A percentile compares a stretch with the other conserved stretches of the same genome.
Conservation (phyloP, 83 land plant genomes). For the Diphasiastrum complanatum region DNA sequence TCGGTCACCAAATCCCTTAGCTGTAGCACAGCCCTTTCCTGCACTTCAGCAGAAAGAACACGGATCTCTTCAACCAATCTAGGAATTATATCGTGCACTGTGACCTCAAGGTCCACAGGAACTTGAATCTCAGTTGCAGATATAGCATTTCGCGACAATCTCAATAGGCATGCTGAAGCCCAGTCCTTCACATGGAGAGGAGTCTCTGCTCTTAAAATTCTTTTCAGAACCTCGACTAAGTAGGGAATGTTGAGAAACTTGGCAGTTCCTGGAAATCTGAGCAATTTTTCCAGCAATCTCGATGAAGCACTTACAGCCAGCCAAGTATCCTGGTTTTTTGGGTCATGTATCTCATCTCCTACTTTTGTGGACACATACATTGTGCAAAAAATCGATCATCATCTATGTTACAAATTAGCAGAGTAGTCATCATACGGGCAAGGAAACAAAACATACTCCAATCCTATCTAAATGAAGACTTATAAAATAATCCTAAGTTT, state of each 20-base stretch:
- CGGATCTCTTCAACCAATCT: conserved; percentile 51
- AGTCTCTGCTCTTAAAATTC: conserved; percentile 33
- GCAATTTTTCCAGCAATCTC: conserved; percentile 45
- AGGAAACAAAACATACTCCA: too few species aligned
- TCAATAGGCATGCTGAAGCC: conserved; percentile 65
- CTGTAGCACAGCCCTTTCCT: conserved; percentile 53
- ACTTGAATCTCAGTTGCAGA: conserved; percentile 14
- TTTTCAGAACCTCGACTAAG: conserved; percentile 31
- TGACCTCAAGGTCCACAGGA: conserved; percentile 51
- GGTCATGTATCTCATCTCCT: conserved; percentile 15
- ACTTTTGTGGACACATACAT: too few species aligned
- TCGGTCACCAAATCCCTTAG: conserved; percentile 47
- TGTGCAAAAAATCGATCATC: too few species aligned
- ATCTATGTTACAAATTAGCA: too few species aligned
- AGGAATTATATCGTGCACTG: conserved; percentile 60
- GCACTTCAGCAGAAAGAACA: conserved; percentile 22
- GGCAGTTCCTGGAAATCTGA: conserved; percentile 11
- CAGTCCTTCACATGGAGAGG: conserved; percentile 63
- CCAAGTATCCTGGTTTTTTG: conserved; percentile 46
- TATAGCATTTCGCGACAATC: conserved; percentile 30
- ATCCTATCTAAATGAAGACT: too few species aligned
- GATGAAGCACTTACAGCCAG: conserved; percentile 45
- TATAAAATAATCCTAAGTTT: too few species aligned
- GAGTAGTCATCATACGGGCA: too few species aligned
- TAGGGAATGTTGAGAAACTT: not conserved